Conservation (phyloP, 108 stramenopile genomes). For the Discostella pseudostelligera region DNA sequence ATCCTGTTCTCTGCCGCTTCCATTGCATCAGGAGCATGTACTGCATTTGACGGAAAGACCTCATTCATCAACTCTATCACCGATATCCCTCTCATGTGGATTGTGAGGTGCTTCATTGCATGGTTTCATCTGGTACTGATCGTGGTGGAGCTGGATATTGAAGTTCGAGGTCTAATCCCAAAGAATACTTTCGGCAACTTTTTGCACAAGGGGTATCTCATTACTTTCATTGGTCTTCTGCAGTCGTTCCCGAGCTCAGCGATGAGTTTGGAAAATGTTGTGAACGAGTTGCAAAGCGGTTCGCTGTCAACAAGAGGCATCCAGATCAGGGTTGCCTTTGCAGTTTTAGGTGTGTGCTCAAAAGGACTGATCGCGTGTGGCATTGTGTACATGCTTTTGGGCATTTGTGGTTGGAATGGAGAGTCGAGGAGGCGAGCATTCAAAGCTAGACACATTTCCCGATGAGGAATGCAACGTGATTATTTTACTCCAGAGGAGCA, state of each 20-base stretch:
- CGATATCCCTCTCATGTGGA: constrained; percentile 23
- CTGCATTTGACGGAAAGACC: constrained; percentile 23
- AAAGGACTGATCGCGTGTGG: constrained; percentile 31
- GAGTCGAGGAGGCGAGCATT: constrained; percentile 9
- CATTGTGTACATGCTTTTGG: constrained; percentile 20
- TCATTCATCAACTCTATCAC: constrained; percentile 10
- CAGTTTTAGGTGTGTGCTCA: constrained; percentile 26
- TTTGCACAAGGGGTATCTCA: constrained; percentile 32
- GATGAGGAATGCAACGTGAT: background rate
- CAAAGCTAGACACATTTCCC: constrained; percentile 1
- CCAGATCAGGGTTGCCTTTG: constrained; percentile 19
- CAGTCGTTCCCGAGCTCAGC: constrained; percentile 31
- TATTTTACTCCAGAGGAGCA: background rate
- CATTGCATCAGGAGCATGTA: constrained; percentile 18
- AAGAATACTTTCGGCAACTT: constrained; percentile 22
- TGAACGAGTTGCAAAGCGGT: constrained; percentile 8
- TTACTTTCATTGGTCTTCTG: constrained; percentile 31
- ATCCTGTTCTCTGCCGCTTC: constrained; percentile 22
- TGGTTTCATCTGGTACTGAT: constrained; percentile 25
- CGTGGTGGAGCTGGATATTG: constrained; percentile 17
- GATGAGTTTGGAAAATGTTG: constrained; percentile 11
- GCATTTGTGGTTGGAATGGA: constrained; percentile 22
- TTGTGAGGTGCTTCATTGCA: constrained; percentile 17
- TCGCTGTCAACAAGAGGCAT: constrained; percentile 7
- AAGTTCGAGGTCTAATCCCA: constrained; percentile 21